A percentile compares a stretch with the other conserved stretches of the same genome.
These are phyloP conservation scores for Epichloe festucae DNA, from an alignment of 2,329 filamentous ascomycete species.

Conservation along the genomic window DNA sequence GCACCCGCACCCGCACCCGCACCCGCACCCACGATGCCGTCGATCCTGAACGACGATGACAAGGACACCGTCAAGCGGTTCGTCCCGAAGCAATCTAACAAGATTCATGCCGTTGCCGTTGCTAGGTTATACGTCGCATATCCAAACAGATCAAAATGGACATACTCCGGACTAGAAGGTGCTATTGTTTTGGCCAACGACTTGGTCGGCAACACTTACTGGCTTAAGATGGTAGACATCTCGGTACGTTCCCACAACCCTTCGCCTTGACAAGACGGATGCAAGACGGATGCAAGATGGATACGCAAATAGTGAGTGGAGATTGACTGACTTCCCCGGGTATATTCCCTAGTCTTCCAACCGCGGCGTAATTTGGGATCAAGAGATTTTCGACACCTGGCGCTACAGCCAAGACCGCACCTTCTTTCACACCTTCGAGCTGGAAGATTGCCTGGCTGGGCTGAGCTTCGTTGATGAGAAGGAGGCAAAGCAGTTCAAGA, in stretches of 20 bases:
- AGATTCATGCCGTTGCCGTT: constrained; percentile 91
- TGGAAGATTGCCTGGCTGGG: constrained; percentile 81
- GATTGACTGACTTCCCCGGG: constrained; percentile 5
- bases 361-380: constrained; percentile 87
- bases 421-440: constrained; percentile 96
- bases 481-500: constrained; percentile 90
- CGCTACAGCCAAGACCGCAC: constrained; percentile 92
- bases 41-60: constrained; percentile 77
- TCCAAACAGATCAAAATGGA: constrained; percentile 78
- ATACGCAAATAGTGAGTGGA: too few species aligned
- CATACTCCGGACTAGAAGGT: constrained; percentile 84
- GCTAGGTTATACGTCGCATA: constrained; percentile 88
- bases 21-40: constrained; percentile 33
- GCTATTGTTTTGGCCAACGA: constrained; percentile 88
- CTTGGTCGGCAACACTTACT: constrained; percentile 87
- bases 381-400: constrained; percentile 94
- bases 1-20: constrained; percentile 6
- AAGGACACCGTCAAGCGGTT: constrained; percentile 93
- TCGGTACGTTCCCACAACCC: constrained; percentile 43
- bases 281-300: too few species aligned
- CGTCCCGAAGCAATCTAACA: constrained; percentile 89
- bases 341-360: constrained; percentile 45
- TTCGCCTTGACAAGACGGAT: too few species aligned
- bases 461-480: constrained; percentile 94
- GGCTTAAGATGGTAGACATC: constrained; percentile 94